These are phyloP conservation scores for Leccinum disarticulatum DNA, from an alignment of 768 basidiomycete genomes.

Conservation along the genomic window DNA sequence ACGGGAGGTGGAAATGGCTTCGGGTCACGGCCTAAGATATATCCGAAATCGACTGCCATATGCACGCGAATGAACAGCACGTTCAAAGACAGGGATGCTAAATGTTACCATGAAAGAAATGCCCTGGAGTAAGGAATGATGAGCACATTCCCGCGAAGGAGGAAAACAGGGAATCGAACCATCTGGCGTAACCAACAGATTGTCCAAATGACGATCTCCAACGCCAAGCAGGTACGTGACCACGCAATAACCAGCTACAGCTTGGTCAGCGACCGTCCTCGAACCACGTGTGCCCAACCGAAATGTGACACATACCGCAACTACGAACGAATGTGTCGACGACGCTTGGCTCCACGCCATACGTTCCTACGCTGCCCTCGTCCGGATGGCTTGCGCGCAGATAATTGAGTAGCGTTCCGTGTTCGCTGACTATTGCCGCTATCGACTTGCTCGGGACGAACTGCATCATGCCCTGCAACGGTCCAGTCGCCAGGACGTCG, in stretches of 20 bases:
- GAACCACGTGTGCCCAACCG: neutral
- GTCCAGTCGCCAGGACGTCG: slow-evolving; percentile 89
- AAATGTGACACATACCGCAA: slow-evolving; percentile 66
- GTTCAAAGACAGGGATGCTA: neutral
- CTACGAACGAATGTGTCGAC: slow-evolving; percentile 96
- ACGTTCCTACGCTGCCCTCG: slow-evolving; percentile 92
- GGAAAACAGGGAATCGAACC: slow-evolving; percentile 43
- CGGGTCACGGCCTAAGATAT: slow-evolving; percentile 95
- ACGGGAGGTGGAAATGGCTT: slow-evolving; percentile 98
- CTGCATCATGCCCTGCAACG: slow-evolving; percentile 92
- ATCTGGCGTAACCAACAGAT: slow-evolving; percentile 88
- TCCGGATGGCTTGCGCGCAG: slow-evolving; percentile 85
- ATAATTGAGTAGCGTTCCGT: slow-evolving; percentile 86
- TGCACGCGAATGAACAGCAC: slow-evolving; percentile 11
- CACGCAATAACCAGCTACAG: slow-evolving; percentile 92
- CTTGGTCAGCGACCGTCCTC: slow-evolving; percentile 14
- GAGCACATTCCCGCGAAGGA: slow-evolving; percentile 1
- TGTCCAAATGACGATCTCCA: slow-evolving; percentile 96
- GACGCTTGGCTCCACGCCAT: slow-evolving; percentile 91
- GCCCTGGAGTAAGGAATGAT: slow-evolving; percentile 44
- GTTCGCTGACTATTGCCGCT: slow-evolving; percentile 90
- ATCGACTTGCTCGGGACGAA: slow-evolving; percentile 96
- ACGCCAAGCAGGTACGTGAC: slow-evolving; percentile 96
- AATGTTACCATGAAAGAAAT: slow-evolving; percentile 92
- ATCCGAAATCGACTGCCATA: slow-evolving; percentile 89